A percentile compares a stretch with the other conserved stretches of the same genome.
phyloP scores from a whole-genome alignment of 176 grass and related monocot species.

The Stipa capillata region DNA sequence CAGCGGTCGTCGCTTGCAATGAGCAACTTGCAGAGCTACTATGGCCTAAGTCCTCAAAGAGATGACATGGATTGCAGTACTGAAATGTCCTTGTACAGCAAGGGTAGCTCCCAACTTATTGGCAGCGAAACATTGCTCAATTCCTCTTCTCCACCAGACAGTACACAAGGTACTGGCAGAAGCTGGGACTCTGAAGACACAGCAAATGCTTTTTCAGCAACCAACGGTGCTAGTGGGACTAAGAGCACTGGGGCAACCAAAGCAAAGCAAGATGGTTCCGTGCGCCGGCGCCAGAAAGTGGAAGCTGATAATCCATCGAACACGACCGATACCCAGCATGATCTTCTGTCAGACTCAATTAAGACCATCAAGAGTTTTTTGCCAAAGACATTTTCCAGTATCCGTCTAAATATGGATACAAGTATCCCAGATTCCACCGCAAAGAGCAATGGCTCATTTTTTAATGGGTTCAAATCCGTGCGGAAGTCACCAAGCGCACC shows the following conservation, averaged over 20 bases:
- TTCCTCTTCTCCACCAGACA: background rate
- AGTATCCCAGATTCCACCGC: background rate
- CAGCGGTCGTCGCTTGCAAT: constrained; percentile 52
- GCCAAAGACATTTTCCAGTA: constrained; percentile 33
- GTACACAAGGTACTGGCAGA: background rate
- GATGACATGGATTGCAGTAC: constrained; percentile 26
- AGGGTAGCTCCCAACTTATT: background rate
- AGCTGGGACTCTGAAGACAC: background rate
- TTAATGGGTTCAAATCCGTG: constrained; percentile 32
- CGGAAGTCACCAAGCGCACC: constrained; percentile 57
- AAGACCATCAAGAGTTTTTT: constrained; percentile 38
- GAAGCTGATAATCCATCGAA: no score
- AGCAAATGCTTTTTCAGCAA: background rate
- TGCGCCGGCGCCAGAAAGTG: constrained; percentile 47
- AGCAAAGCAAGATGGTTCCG: constrained; percentile 26
- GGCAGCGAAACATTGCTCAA: constrained; percentile 11
- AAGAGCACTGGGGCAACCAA: constrained; percentile 12
- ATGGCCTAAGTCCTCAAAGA: constrained; percentile 34
- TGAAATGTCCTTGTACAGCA: constrained; percentile 61
- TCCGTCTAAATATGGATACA: constrained; percentile 16
- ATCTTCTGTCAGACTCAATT: constrained; percentile 21
- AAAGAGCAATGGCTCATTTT: constrained; percentile 14
- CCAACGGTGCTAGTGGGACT: background rate
- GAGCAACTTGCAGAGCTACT: constrained; percentile 62
- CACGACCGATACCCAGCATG: constrained; percentile 25